phyloP scores from a whole-genome alignment of 768 basidiomycete genomes.

The Boletus sp. region DNA sequence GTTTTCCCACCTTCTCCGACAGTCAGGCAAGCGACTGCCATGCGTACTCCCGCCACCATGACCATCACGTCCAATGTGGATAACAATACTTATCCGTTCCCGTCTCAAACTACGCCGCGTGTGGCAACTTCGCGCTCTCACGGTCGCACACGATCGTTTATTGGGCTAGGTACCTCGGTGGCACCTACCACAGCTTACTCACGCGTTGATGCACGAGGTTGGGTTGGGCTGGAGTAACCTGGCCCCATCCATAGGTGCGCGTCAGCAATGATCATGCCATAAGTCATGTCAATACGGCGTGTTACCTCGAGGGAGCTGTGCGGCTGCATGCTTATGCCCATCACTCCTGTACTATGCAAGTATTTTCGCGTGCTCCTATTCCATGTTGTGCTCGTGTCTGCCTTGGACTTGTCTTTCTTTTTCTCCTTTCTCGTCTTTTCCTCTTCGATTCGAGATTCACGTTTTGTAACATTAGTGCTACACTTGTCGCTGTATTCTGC shows the following conservation, averaged over 20 bases:
- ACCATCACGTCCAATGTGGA: constrained; percentile 66
- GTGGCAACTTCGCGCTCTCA: constrained; percentile 65
- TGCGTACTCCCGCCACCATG: constrained; percentile 75
- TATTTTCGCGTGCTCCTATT: constrained; percentile 21
- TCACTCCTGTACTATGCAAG: constrained; percentile 18
- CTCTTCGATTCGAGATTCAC: constrained; percentile 24
- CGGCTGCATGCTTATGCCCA: constrained; percentile 11
- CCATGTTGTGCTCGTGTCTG: constrained; percentile 26
- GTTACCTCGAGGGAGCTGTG: constrained; percentile 8
- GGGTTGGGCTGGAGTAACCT: constrained; percentile 52
- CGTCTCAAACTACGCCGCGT: constrained; percentile 61
- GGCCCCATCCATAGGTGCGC: constrained; percentile 5
- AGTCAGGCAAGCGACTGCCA: constrained; percentile 43
- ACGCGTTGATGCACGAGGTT: constrained; percentile 82
- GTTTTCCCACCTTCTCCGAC: constrained; percentile 82
- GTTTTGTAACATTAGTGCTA: constrained; percentile 32
- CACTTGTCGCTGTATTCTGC: constrained; percentile 11
- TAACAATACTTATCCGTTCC: constrained; percentile 49
- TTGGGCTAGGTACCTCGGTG: constrained; percentile 63
- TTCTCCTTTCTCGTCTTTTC: not conserved
- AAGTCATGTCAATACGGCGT: constrained; percentile 10
- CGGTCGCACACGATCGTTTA: constrained; percentile 71
- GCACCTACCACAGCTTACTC: constrained; percentile 82
- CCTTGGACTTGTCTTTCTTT: constrained; percentile 19
- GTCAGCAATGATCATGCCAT: constrained; percentile 7